phyloP scores from a whole-genome alignment of 345 rosid genomes.

The Cardamine resedifolia region DNA sequence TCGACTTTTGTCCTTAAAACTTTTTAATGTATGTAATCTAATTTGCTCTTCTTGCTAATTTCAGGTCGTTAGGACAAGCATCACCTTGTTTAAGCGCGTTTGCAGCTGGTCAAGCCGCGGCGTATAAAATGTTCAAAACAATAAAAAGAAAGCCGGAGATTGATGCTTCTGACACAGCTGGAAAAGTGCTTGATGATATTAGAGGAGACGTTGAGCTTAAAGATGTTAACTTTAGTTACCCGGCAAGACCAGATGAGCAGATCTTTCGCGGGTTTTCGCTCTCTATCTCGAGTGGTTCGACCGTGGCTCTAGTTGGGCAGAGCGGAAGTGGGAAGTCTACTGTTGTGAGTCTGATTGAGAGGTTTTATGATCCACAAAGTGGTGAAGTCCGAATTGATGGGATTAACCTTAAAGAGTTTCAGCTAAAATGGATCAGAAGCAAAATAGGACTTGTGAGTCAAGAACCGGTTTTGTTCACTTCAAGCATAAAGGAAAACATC shows the following conservation, averaged over 20 bases:
- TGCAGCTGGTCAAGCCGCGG: constrained; percentile 67
- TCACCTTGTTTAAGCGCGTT: constrained; percentile 56
- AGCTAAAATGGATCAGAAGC: constrained; percentile 62
- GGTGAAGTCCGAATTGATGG: constrained; percentile 65
- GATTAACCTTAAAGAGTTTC: constrained; percentile 52
- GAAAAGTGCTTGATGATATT: constrained; percentile 46
- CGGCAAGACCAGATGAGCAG: constrained; percentile 58
- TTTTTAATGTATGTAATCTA: background rate
- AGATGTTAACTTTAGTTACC: constrained; percentile 62
- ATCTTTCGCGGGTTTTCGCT: constrained; percentile 56
- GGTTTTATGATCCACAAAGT: constrained; percentile 64
- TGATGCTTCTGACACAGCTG: constrained; percentile 48
- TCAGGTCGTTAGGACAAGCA: constrained; percentile 72
- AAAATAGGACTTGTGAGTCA: constrained; percentile 79
- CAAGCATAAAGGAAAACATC: constrained; percentile 61
- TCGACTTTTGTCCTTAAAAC: background rate
- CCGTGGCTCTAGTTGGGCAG: constrained; percentile 68
- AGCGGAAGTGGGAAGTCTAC: constrained; percentile 81
- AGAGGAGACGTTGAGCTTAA: constrained; percentile 57
- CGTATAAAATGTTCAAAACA: constrained; percentile 62
- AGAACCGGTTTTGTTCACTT: constrained; percentile 65
- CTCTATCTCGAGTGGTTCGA: constrained; percentile 50
- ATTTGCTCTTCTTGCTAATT: background rate
- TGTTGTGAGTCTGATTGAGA: constrained; percentile 61
- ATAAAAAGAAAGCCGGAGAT: constrained; percentile 55